Conservation (phyloP, 805 yeast species). For the Candida mattraensis region DNA sequence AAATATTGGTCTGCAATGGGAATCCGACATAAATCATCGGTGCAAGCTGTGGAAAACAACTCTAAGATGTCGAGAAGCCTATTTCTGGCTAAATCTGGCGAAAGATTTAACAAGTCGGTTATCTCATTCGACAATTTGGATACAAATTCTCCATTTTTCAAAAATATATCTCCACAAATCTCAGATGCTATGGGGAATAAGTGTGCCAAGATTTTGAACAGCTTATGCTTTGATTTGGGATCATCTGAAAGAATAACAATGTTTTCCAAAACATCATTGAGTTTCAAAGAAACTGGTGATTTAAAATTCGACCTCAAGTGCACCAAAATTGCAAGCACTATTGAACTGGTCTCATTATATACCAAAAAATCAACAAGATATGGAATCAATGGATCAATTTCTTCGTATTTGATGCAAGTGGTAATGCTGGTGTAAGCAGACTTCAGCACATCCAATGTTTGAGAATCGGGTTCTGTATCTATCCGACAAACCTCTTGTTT, state of each 20-base stretch:
- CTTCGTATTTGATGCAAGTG: too few species aligned
- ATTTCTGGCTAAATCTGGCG: constrained; percentile 1
- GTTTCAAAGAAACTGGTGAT: neutral
- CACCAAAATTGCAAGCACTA: constrained; percentile 4
- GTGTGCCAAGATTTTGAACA: constrained; percentile 20
- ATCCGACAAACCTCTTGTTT: too few species aligned
- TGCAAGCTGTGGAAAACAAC: constrained; percentile 47
- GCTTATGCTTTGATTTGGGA: constrained; percentile 9
- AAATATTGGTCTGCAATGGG: constrained; percentile 46
- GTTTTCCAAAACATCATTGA: constrained; percentile 20
- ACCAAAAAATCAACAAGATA: constrained; percentile 2
- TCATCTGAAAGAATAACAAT: constrained; percentile 11
- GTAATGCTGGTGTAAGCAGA: too few species aligned
- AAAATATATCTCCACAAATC: constrained; percentile 19
- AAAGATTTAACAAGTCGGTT: constrained; percentile 11
- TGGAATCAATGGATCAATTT: constrained; percentile 1
- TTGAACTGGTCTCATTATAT: constrained; percentile 2
- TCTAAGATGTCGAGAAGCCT: constrained; percentile 26
- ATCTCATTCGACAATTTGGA: constrained; percentile 25
- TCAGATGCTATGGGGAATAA: constrained; percentile 23
- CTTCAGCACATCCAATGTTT: too few species aligned
- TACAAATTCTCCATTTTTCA: constrained; percentile 19
- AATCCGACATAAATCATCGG: constrained; percentile 50
- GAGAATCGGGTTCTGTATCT: too few species aligned
- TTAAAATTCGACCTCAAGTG: neutral